A percentile compares a stretch with the other conserved stretches of the same genome.
Conservation (phyloP, 1,139 yeast species). For the Geotrichum carabidarum region DNA sequence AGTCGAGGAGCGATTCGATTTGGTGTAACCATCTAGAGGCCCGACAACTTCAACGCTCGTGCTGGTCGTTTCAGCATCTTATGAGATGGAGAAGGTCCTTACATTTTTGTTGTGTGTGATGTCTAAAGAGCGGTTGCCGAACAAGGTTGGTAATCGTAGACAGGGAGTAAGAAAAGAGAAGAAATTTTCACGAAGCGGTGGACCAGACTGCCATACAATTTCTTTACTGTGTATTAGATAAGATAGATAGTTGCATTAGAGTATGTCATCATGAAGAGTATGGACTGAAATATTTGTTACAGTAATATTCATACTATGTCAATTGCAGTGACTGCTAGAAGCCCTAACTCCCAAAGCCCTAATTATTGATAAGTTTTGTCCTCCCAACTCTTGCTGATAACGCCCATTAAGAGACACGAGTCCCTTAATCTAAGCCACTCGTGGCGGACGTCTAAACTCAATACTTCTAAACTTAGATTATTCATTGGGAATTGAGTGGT, state of each 20-base stretch:
- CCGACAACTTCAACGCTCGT: too few relatives aligned
- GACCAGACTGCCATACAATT: not conserved
- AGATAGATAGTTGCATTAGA: too few relatives aligned
- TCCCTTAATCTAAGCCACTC: too few relatives aligned
- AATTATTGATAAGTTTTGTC: not conserved
- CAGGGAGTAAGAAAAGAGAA: constrained; percentile 7
- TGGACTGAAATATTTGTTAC: not conserved
- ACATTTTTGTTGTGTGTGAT: constrained; percentile 16
- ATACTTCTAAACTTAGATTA: too few relatives aligned
- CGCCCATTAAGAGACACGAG: not conserved
- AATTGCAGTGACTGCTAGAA: not conserved
- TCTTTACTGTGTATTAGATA: not conserved
- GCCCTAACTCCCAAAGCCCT: not conserved
- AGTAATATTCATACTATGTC: not conserved
- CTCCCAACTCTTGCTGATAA: not conserved
- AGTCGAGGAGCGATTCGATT: not conserved
- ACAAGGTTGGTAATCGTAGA: constrained; percentile 15
- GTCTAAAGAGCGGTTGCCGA: constrained; percentile 16
- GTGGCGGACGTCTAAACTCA: too few relatives aligned
- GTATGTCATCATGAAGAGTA: not conserved
- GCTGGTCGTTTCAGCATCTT: too few relatives aligned
- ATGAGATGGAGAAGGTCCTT: not conserved
- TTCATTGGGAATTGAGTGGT: too few relatives aligned
- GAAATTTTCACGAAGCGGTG: constrained; percentile 3
- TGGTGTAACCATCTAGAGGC: too few relatives aligned